Evolutionary conservation across 1,284 basidiomycete genomes (phyloP).

Genomic region (Ceratobasidium sp.): DNA sequence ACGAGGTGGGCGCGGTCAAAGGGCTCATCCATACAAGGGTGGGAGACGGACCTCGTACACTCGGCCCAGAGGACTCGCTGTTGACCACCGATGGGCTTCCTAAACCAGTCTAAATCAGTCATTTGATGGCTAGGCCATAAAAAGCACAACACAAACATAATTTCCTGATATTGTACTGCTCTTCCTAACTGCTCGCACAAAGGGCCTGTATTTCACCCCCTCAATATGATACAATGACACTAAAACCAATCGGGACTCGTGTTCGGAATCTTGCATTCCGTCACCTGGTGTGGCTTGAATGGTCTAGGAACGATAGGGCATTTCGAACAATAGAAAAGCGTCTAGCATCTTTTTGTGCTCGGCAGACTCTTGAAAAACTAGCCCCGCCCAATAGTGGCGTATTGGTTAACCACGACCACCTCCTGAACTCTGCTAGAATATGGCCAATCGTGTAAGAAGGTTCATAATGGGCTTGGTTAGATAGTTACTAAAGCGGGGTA

Average conservation of each 20-base stretch:
- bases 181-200: no score
- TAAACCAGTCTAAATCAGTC: conserved; percentile 20
- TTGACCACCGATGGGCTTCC: conserved; percentile 66
- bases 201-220: no score
- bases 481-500: not conserved
- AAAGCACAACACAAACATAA: not conserved
- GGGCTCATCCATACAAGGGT: conserved; percentile 89
- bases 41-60: conserved; percentile 84
- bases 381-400: not conserved
- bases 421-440: not conserved
- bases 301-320: no score
- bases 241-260: no score
- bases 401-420: not conserved
- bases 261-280: no score
- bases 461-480: no score
- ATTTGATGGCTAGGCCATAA: not conserved
- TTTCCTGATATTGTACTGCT: no score
- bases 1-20: conserved; percentile 79
- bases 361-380: not conserved
- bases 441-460: conserved; percentile 20
- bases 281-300: no score
- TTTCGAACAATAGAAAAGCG: no score
- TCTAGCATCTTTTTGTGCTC: no score
- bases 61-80: conserved; percentile 62
- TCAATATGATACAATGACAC: no score